Base-by-base conservation (phyloP, 1,284 basidiomycete species). In the Sphaerobolus stellatus region DNA sequence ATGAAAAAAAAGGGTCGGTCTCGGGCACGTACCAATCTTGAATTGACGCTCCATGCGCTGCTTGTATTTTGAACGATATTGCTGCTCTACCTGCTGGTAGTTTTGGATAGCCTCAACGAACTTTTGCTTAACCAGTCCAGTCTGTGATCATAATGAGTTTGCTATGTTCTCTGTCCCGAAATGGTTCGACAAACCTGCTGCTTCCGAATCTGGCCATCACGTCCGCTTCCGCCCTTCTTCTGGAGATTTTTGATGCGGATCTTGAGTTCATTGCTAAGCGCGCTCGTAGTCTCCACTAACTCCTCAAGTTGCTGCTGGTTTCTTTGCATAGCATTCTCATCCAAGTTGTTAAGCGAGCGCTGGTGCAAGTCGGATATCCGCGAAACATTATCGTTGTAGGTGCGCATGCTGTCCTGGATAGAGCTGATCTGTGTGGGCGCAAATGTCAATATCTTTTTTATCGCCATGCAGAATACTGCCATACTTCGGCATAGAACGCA, bases 31-130 rank as follows among this genome's bases (percentile, higher is more conserved):
- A 88, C 89, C 89, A 63, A 99, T 99, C 75, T 88, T 93, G 78
- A 90, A 96, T 75, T 99, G 97, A 59, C 97, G 83, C 75, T 96
- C 95, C 77, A 96, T 86, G 44, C 94, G 81, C 69, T 95, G 92
- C 73, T 93, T 93, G 74, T 97, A 94, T 76, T 92, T 95, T 62
- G 88, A 81, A 56, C 96, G 86, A 70, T 91, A 93, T 67, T 92
- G 87, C 71, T 94, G 90, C 75, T 99, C 97, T 24, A 97, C 92
- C 38, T 84, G 83, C 74, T 98, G 94, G 66, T 90, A 92, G 61
- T 78, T 83, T 71, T 92, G 88, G 58, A 92, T 90, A n/a, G 89
- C 88, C 61, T 91, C 88, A 50, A 90, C 81, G 66, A 92, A 92
- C 69, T 90, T 92, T 50, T 83, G 81, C 71, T 90, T 91, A 59